These are phyloP conservation scores for Cladosporium colombiae DNA, from an alignment of 2,329 filamentous ascomycete species.

Conservation along the genomic window DNA sequence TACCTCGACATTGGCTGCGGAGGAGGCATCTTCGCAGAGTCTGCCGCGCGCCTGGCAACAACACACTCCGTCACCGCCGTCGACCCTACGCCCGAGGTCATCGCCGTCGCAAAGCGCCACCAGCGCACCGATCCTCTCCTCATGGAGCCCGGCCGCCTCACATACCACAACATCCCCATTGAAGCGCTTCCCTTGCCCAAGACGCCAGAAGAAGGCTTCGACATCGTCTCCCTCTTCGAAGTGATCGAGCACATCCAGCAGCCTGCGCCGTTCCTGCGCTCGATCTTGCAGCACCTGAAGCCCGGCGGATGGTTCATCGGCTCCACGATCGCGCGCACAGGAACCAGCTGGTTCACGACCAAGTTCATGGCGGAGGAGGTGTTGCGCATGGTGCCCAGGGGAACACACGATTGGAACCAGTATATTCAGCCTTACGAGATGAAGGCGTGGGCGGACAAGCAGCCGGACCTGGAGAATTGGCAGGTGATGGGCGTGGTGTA, in stretches of 20 bases:
- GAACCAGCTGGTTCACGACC: constrained; percentile 87
- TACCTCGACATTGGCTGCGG: constrained; percentile 95
- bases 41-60: constrained; percentile 67
- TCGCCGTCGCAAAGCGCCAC: constrained; percentile 74
- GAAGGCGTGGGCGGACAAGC: constrained; percentile 47
- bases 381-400: constrained; percentile 80
- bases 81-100: constrained; percentile 73
- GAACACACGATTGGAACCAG: constrained; percentile 95
- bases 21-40: constrained; percentile 94
- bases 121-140: constrained; percentile 73
- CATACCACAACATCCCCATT: constrained; percentile 74
- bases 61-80: constrained; percentile 71
- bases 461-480: constrained; percentile 57
- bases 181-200: constrained; percentile 58
- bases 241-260: constrained; percentile 89
- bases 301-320: constrained; percentile 92
- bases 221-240: constrained; percentile 87
- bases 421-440: constrained; percentile 89
- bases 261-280: constrained; percentile 71
- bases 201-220: constrained; percentile 55
- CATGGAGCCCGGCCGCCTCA: constrained; percentile 54
- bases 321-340: constrained; percentile 88
- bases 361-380: constrained; percentile 90
- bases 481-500: constrained; percentile 81
- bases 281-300: constrained; percentile 72